A percentile compares a stretch with the other conserved stretches of the same genome.
phyloP scores from a whole-genome alignment of 1,284 basidiomycete species.

The Trichosporon sp. region DNA sequence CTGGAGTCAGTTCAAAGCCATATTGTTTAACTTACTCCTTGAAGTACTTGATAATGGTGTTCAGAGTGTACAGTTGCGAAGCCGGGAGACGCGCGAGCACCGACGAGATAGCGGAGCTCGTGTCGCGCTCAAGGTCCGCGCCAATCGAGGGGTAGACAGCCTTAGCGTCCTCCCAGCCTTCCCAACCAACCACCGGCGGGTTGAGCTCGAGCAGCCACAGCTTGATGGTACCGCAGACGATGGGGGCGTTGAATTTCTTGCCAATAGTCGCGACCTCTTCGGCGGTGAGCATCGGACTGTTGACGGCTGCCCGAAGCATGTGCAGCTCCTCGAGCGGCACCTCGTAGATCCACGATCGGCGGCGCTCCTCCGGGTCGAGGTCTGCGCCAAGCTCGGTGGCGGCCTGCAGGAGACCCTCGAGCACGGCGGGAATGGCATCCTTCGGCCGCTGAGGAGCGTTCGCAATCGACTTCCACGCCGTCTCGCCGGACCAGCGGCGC shows the following conservation, averaged over 20 bases:
- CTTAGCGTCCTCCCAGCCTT: conserved; percentile 83
- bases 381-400: conserved; percentile 62
- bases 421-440: conserved; percentile 63
- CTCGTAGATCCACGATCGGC: conserved; percentile 85
- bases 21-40: conserved; percentile 55
- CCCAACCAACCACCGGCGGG: conserved; percentile 67
- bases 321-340: conserved; percentile 76
- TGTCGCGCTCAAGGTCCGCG: conserved; percentile 57
- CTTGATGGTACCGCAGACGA: conserved; percentile 72
- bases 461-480: conserved; percentile 50
- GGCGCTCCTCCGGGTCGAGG: conserved; percentile 68
- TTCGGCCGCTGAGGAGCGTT: conserved; percentile 51
- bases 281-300: conserved; percentile 61
- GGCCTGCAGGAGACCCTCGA: conserved; percentile 62
- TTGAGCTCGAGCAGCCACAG: conserved; percentile 80
- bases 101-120: conserved; percentile 60
- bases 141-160: conserved; percentile 72
- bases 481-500: conserved; percentile 70
- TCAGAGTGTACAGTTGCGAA: conserved; percentile 74
- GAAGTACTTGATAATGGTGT: conserved; percentile 71
- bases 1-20: conserved; percentile 46
- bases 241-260: conserved; percentile 75
- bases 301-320: conserved; percentile 73
- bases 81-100: conserved; percentile 69
- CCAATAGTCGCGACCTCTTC: conserved; percentile 60